Evolutionary conservation across 1,284 basidiomycete genomes (phyloP).

Genomic region (Xerocomus amazonicus): DNA sequence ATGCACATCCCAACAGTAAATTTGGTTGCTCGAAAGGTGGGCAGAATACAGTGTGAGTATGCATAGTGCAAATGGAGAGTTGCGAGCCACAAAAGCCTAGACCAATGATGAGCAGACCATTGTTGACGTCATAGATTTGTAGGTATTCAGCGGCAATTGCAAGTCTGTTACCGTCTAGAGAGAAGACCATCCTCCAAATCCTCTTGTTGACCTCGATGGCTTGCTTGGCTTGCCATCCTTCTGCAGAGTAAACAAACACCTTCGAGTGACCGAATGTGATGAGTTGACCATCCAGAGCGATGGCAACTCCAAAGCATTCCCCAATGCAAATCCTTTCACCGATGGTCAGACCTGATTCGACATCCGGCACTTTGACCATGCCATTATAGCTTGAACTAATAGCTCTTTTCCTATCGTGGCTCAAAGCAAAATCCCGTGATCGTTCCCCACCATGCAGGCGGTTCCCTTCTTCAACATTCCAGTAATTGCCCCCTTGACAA

Average conservation of each 20-base stretch:
- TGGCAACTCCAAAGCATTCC: not conserved
- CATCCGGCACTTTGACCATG: too few relatives aligned
- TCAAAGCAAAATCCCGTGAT: too few relatives aligned
- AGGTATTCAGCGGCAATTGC: not conserved
- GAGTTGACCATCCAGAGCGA: not conserved
- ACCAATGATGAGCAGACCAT: too few relatives aligned
- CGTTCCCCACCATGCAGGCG: too few relatives aligned
- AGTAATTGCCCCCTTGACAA: too few relatives aligned
- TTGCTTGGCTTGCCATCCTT: too few relatives aligned
- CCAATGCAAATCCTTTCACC: constrained; percentile 1
- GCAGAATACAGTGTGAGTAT: too few relatives aligned
- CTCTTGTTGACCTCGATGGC: not conserved
- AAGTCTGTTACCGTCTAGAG: not conserved
- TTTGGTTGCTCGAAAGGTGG: not conserved
- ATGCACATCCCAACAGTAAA: constrained; percentile 11
- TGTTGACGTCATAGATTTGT: not conserved
- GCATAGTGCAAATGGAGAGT: too few relatives aligned
- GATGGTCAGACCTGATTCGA: not conserved
- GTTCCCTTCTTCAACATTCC: not conserved
- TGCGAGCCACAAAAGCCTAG: too few relatives aligned
- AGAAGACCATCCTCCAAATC: not conserved
- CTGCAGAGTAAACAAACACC: not conserved
- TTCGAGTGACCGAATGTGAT: not conserved
- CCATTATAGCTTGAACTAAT: too few relatives aligned
- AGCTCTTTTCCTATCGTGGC: too few relatives aligned